These are phyloP conservation scores for Alternaria sp. DNA, from an alignment of 2,329 filamentous ascomycete species.

Conservation along the genomic window DNA sequence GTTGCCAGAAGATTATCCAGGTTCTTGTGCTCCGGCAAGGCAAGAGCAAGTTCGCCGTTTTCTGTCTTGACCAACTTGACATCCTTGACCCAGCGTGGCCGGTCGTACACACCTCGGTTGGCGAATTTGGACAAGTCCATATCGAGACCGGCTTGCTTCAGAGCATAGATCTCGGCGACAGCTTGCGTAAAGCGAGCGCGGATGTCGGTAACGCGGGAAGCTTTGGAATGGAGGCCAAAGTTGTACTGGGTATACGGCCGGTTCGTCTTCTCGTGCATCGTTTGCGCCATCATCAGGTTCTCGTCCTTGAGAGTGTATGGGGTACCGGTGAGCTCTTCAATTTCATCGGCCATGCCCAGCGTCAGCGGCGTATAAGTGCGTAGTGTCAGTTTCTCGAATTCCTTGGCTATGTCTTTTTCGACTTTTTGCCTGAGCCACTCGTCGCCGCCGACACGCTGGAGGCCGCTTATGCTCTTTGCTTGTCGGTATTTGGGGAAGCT, in stretches of 20 bases:
- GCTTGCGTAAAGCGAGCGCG: constrained; percentile 61
- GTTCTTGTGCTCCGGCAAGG: constrained; percentile 30
- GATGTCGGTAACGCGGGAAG: constrained; percentile 24
- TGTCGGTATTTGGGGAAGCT: constrained; percentile 18
- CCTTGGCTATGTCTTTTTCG: constrained; percentile 38
- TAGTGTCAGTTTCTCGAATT: constrained; percentile 47
- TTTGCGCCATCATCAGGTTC: constrained; percentile 41
- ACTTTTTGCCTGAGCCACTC: constrained; percentile 51
- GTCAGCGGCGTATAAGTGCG: constrained; percentile 44
- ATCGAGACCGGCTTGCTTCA: constrained; percentile 45
- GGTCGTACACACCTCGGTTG: constrained; percentile 39
- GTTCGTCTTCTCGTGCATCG: constrained; percentile 44
- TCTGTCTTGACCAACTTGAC: constrained; percentile 34
- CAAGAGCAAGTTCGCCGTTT: constrained; percentile 32
- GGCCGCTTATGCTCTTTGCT: constrained; percentile 38
- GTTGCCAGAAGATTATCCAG: constrained; percentile 32
- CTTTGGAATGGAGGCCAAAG: constrained; percentile 34
- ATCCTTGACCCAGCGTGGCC: constrained; percentile 39
- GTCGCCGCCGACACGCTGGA: constrained; percentile 63
- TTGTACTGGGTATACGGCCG: constrained; percentile 41
- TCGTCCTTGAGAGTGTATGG: constrained; percentile 41
- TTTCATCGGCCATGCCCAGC: constrained; percentile 40
- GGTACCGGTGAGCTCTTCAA: constrained; percentile 43
- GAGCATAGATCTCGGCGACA: constrained; percentile 63
- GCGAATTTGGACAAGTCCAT: constrained; percentile 37